phyloP scores from a whole-genome alignment of 371 early-diverging fungal species.

The Blastocladiella emersonii region DNA sequence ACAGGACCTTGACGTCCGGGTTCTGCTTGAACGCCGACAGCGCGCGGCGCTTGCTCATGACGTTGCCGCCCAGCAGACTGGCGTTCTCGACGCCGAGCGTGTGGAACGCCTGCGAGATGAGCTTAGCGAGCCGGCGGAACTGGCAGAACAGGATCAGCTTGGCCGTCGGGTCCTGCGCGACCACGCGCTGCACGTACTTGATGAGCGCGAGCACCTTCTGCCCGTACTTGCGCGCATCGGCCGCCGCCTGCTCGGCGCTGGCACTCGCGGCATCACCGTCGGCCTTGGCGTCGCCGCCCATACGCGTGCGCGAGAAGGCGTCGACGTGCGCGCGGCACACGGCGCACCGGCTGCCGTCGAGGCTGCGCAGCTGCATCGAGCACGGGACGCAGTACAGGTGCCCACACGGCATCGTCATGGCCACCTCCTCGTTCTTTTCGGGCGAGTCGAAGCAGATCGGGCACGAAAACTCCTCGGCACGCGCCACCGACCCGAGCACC shows the following conservation, averaged over 20 bases:
- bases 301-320: too few relatives aligned
- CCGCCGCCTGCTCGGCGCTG: neutral
- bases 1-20: conserved; percentile 1
- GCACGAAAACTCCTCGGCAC: neutral
- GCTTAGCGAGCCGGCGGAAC: neutral
- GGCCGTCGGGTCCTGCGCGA: neutral
- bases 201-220: neutral
- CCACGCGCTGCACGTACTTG: neutral
- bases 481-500: neutral
- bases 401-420: neutral
- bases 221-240: neutral
- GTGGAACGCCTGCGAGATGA: neutral
- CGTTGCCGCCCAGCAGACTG: conserved; percentile 6
- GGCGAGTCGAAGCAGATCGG: neutral
- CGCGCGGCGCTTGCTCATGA: neutral
- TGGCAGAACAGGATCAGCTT: conserved; percentile 1
- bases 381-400: neutral
- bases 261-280: neutral
- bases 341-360: neutral
- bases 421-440: neutral
- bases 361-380: neutral
- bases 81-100: neutral
- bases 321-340: too few relatives aligned
- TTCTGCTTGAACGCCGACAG: neutral
- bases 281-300: too few relatives aligned